Conservation (phyloP, 2,329 filamentous ascomycete genomes). For the Microsporum canis region DNA sequence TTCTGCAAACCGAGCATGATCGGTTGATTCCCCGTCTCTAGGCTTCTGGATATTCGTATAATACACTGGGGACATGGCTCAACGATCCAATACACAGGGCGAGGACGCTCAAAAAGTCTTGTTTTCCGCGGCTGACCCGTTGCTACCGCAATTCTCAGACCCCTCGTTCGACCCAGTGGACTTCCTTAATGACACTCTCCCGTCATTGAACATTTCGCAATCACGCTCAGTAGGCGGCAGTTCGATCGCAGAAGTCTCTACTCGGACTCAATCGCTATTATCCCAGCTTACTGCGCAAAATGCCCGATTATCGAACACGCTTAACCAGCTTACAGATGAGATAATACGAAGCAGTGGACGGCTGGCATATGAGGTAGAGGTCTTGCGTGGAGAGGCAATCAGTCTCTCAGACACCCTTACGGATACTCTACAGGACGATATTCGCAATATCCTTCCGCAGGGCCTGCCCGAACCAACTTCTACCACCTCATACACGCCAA, state of each 20-base stretch:
- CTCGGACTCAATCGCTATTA: conserved; percentile 71
- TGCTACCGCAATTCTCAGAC: conserved; percentile 62
- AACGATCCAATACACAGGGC: neutral
- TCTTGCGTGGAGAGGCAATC: conserved; percentile 76
- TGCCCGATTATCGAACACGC: conserved; percentile 62
- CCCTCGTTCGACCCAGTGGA: conserved; percentile 70
- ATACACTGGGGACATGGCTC: neutral
- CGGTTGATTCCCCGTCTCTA: neutral
- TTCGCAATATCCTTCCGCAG: conserved; percentile 57
- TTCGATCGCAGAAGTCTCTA: conserved; percentile 63
- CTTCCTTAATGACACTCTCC: conserved; percentile 71
- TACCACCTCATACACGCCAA: conserved; percentile 5
- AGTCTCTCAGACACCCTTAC: conserved; percentile 68
- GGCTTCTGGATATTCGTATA: neutral
- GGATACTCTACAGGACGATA: conserved; percentile 59
- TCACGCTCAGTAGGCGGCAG: conserved; percentile 38
- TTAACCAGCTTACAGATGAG: conserved; percentile 88
- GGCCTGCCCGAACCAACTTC: conserved; percentile 20
- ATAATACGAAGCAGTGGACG: conserved; percentile 81
- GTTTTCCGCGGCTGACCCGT: conserved; percentile 56
- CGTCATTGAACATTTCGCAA: conserved; percentile 47
- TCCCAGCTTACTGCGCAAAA: conserved; percentile 84
- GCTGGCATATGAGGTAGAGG: conserved; percentile 86
- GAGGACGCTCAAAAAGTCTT: neutral
- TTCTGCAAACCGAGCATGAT: neutral